Evolutionary conservation across 192 early-diverging fungal genomes (phyloP), one percentile per base, ranked within the genome.

Genomic region (Rhizophagus sp.): DNA sequence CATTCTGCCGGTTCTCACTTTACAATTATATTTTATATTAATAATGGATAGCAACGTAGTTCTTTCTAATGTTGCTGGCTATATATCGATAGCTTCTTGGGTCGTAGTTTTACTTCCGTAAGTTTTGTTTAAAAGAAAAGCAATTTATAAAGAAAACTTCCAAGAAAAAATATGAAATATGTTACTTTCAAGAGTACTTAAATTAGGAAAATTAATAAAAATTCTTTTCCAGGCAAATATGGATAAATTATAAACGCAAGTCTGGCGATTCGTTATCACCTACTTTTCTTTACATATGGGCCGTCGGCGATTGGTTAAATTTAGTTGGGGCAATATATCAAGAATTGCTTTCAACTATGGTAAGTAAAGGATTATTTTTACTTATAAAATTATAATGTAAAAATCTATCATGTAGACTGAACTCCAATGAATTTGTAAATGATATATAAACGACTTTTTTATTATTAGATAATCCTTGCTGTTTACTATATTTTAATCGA

Each of bases 261-360:
- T 93, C 89, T 82, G 92, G 93, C 50, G 92, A 93, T 69, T 92
- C 92, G 22, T 82, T 96, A 13, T 95, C 93, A 33, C 78, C 93
- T 68, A 75, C 83, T 5, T 95, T 95, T 83, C 84, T 94, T 73
- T 79, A 90, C 39, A 89, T 94, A 64, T 96, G 95, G 95, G 82
- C 94, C 5, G 80, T 90, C 6, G 95, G 93, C 44, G 95, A 96
- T 76, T 80, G 94, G 12, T 91, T 94, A 84, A 93, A 92, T 80
- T 81, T 95, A 27, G 75, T 89, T 36, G 95, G 95, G 11, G 89
- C 91, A n/a, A 78, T 91, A 41, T 88, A 93, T 86, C 90, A 95
- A 67, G 85, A 88, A 69, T 85, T 96, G 22, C 82, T 95, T 25
- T 72, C 85, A n/a, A 94, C 93, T 1, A 92, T 93, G 80, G 88